Percentiles rank a stretch among this genome's conserved stretches.
These are phyloP conservation scores for Phytophthora cryptogea DNA, from an alignment of 352 stramenopile genomes.

Conservation along the genomic window DNA sequence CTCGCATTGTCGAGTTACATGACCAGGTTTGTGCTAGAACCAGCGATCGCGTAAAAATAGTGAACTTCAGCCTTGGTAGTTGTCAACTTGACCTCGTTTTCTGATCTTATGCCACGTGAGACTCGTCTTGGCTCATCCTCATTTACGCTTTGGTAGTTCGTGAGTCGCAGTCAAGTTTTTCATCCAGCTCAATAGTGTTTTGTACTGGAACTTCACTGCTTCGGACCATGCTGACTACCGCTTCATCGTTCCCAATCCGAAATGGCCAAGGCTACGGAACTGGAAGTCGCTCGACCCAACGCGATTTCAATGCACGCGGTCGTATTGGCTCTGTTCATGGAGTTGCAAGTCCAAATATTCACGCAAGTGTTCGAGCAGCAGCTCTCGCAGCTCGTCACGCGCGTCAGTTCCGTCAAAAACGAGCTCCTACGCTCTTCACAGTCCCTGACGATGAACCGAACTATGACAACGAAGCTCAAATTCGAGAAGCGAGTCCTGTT, in stretches of 20 bases:
- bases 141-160: conserved; percentile 1
- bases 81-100: conserved; percentile 6
- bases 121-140: conserved; percentile 8
- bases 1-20: conserved; percentile 69
- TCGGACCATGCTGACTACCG: conserved; percentile 21
- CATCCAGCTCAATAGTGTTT: not conserved
- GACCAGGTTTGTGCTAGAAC: conserved; percentile 46
- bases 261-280: conserved; percentile 26
- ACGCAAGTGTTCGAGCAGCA: conserved; percentile 47
- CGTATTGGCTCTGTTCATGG: conserved; percentile 30
- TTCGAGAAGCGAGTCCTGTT: conserved; percentile 27
- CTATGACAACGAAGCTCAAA: conserved; percentile 4
- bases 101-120: conserved; percentile 7
- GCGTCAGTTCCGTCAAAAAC: conserved; percentile 42
- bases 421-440: conserved; percentile 1
- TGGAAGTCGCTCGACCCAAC: not conserved
- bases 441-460: conserved; percentile 6
- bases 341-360: conserved; percentile 25
- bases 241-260: conserved; percentile 28
- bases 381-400: conserved; percentile 57
- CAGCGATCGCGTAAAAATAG: conserved; percentile 42
- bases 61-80: not conserved
- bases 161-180: not conserved
- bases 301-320: conserved; percentile 13
- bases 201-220: not conserved